These are phyloP conservation scores for Psilocybe sp. DNA, from an alignment of 768 basidiomycete genomes.

Conservation along the genomic window DNA sequence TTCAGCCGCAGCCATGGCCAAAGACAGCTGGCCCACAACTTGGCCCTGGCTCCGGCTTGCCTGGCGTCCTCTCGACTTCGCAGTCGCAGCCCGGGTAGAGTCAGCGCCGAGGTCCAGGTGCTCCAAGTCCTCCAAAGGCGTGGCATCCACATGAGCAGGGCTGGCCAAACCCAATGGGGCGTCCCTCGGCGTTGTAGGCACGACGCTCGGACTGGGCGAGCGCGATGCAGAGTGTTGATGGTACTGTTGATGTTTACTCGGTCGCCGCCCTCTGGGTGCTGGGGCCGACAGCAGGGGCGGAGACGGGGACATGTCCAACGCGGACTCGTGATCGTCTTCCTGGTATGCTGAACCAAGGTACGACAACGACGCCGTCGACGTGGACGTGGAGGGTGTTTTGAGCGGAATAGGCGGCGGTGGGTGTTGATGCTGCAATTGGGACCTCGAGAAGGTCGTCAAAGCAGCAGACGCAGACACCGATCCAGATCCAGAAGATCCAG, in stretches of 20 bases:
- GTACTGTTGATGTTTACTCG: conserved; percentile 19
- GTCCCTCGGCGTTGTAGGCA: conserved; percentile 44
- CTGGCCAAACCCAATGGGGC: too few relatives aligned
- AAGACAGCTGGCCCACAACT: too few relatives aligned
- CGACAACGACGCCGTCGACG: conserved; percentile 3
- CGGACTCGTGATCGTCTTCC: conserved; percentile 20
- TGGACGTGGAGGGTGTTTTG: neutral
- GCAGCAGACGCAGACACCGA: too few relatives aligned
- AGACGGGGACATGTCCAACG: conserved; percentile 20
- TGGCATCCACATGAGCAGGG: too few relatives aligned
- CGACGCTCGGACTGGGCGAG: conserved; percentile 46
- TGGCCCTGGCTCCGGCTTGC: too few relatives aligned
- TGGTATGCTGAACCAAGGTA: neutral
- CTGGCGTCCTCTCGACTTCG: too few relatives aligned
- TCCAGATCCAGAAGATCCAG: too few relatives aligned
- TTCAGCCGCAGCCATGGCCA: neutral
- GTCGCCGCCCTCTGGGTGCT: conserved; percentile 31
- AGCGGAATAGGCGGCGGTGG: conserved; percentile 9
- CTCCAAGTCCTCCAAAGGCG: too few relatives aligned
- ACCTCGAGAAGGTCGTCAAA: too few relatives aligned
- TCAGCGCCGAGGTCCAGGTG: too few relatives aligned
- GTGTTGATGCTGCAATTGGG: too few relatives aligned
- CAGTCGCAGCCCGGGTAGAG: too few relatives aligned
- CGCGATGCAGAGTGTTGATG: conserved; percentile 29
- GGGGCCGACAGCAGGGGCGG: conserved; percentile 23